Percentiles rank a stretch among this genome's conserved stretches.
These are phyloP conservation scores for Mycena citricolor DNA, from an alignment of 1,284 basidiomycete genomes.

Conservation along the genomic window DNA sequence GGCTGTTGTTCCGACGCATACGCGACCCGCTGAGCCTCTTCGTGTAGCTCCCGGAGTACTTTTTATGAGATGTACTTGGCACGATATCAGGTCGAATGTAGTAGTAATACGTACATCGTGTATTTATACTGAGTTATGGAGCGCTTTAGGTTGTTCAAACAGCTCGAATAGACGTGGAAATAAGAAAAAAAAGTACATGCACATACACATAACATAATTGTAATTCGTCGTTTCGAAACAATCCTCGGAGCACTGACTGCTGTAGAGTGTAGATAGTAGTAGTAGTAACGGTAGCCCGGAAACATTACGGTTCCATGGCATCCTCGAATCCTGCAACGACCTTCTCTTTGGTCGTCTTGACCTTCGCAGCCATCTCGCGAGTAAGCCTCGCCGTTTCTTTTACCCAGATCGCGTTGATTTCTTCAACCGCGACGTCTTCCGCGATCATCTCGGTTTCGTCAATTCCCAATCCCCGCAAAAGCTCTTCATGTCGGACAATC, in stretches of 20 bases:
- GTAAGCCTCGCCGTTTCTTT: slow-evolving; percentile 56
- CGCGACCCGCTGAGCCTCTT: neutral
- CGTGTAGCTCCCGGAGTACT: slow-evolving; percentile 24
- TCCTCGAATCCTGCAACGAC: slow-evolving; percentile 46
- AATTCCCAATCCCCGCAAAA: slow-evolving; percentile 63
- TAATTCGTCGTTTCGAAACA: too few species aligned
- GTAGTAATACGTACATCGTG: slow-evolving; percentile 1
- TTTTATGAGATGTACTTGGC: slow-evolving; percentile 8
- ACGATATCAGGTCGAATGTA: neutral
- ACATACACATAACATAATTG: too few species aligned
- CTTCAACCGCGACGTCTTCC: slow-evolving; percentile 60
- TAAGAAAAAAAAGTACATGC: too few species aligned
- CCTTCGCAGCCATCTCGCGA: slow-evolving; percentile 50
- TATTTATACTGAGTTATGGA: too few species aligned
- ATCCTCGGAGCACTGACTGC: slow-evolving; percentile 22
- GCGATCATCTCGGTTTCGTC: slow-evolving; percentile 30
- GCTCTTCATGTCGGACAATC: slow-evolving; percentile 61
- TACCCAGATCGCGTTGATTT: slow-evolving; percentile 66
- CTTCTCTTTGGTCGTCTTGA: slow-evolving; percentile 30
- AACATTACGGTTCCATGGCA: slow-evolving; percentile 50
- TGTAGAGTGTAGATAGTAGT: slow-evolving; percentile 15
- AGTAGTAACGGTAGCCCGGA: neutral
- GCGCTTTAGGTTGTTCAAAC: too few species aligned
- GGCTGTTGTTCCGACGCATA: too few species aligned
- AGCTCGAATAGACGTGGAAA: too few species aligned